Evolutionary conservation across 1,139 yeast species (phyloP), one percentile per base, ranked within the genome.

Genomic region (Taphrina confusa): DNA sequence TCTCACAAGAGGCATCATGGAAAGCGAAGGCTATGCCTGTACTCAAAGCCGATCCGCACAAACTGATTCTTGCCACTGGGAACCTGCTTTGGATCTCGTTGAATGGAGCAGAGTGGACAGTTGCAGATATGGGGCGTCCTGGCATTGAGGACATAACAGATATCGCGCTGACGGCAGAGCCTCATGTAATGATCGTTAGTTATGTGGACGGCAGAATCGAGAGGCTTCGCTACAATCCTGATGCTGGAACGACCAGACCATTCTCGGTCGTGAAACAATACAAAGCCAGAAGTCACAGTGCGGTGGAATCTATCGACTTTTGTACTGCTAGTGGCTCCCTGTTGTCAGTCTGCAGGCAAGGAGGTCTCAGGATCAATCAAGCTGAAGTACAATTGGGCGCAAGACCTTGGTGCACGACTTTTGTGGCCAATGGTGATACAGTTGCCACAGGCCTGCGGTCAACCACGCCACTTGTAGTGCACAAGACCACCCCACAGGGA

Each of bases 121-220:
- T 18, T 4, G 12, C 23, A 3, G 14, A 20, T n/a, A 5, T 54
- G 18, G 58, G 51, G 0, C 9, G 27, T 14, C 51, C 58, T 4
- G 51, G 51, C 16, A 33, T 54, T 11, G 51, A 40, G 14, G 58
- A 54, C 20, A 44, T 54, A 44, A 28, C 58, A 14, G 58, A 33
- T 23, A 12, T 54, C 18, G 6, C 28, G 4, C 36, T 54, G 34
- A 54, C 58, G 2, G 25, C 18, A 5, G 14, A 14, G 18, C 6
- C 12, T 14, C 51, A 42, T 28, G 44, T 23, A n/a, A 28, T 54
- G n/a, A 6, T 42, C 14, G 18, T 54, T 4, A 37, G 58, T 28
- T 54, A 33, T 34, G 58, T 46, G 9, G 58, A 54, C 11, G 58
- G 58, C 34, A 45, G 45, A n/a, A 31, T 39, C 11, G 42, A 39